These are phyloP conservation scores for Geranomyces michiganensis DNA, from an alignment of 192 early-diverging fungal species.

Conservation along the genomic window DNA sequence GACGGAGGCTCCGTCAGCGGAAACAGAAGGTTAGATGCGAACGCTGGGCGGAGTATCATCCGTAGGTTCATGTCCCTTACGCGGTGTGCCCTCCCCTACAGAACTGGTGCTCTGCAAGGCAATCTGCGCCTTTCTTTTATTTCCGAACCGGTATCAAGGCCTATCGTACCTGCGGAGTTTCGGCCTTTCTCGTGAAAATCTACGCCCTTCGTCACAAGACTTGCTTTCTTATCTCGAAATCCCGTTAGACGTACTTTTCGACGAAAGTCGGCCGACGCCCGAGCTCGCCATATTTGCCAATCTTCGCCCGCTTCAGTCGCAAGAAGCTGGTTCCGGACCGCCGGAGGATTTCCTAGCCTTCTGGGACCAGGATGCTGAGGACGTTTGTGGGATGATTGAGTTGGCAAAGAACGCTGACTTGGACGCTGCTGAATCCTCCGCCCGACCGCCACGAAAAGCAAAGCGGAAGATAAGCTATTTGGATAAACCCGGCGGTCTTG, in stretches of 20 bases:
- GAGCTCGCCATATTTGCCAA: background rate
- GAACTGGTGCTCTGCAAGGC: slow-evolving; percentile 10
- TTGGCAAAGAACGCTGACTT: background rate
- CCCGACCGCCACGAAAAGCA: no score
- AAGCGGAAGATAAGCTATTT: no score
- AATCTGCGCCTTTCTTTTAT: slow-evolving; percentile 10
- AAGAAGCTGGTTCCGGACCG: background rate
- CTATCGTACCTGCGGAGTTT: background rate
- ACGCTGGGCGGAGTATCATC: background rate
- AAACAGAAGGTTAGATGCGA: background rate
- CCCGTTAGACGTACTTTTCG: background rate
- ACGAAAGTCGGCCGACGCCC: background rate
- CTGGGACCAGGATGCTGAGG: background rate
- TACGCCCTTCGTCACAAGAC: background rate
- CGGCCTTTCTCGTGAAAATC: slow-evolving; percentile 12
- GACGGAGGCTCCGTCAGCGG: background rate
- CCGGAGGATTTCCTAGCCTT: no score
- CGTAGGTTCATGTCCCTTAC: background rate
- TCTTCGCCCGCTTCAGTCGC: background rate
- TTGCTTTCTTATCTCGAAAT: background rate
- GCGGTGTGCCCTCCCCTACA: background rate
- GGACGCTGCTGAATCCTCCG: no score
- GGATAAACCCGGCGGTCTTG: no score
- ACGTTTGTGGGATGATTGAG: slow-evolving; percentile 1
- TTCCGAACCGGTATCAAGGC: slow-evolving; percentile 6